Base-by-base conservation (phyloP, 2,329 filamentous ascomycete genomes). In the Trichoderma brevicompactum region DNA sequence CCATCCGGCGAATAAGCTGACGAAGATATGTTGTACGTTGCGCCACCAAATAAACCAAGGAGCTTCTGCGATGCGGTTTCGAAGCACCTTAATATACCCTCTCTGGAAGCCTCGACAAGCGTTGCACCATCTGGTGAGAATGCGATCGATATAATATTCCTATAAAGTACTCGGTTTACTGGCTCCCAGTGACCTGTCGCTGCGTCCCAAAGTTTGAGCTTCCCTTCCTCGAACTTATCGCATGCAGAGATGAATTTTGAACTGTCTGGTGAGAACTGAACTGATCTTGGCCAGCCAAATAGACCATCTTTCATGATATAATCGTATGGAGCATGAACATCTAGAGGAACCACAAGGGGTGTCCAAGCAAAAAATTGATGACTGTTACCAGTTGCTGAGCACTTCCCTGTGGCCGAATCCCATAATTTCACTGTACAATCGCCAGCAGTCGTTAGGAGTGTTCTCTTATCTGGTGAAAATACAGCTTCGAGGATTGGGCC, bases 271-370 rank as follows among this genome's bases (percentile, higher is more conserved):
- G 19, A 65, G 12, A 48, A 48, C 5, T 46, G 3, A 1, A 65
- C 7, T 2, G 64, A 65, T n/a, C 41, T 65, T 38, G 64, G 38
- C 15, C 15, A 65, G 10, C 54, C 54, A n/a, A 38, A 44, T 5
- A 44, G 43, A 6, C 19, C 54, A 17, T 32, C 0, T 5, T 5
- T 2, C 23, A 65, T 53, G 1, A 60, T 0, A n/a, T 60, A n/a
- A 10, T 65, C 49, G 7, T 40, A 60, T 13, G 64, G 55, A 2
- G 54, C 28, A 12, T 4, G 23, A 10, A 40, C 19, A 32, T 48
- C 28, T 2, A 15, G 32, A 17, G 40, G 17, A 8, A 54, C 4
- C 17, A 54, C n/a, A 9, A 54, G 5, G n/a, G 54, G 54, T 1
- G 49, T 7, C 9, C 32, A 10, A 6, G 38, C 38, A 9, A 60